These are phyloP conservation scores for Candida piceae DNA, from an alignment of 805 yeast genomes.

Conservation along the genomic window DNA sequence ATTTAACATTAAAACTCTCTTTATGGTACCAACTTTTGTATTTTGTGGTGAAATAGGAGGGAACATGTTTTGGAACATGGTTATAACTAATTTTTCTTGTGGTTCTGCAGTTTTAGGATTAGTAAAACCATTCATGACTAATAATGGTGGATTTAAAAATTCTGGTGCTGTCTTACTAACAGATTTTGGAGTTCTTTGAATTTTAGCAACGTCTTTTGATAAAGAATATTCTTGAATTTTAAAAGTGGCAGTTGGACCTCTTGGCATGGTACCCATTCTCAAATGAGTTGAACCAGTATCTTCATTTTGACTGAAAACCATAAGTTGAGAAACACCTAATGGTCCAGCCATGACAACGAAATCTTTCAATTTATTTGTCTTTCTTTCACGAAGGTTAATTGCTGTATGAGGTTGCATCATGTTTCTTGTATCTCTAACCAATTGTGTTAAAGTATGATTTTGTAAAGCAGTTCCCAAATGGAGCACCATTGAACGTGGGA, in stretches of 20 bases:
- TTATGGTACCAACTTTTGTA: constrained; percentile 68
- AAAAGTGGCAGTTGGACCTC: constrained; percentile 92
- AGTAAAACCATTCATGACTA: constrained; percentile 88
- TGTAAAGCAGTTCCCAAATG: constrained; percentile 70
- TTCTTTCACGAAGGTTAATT: constrained; percentile 77
- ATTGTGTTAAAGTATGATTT: constrained; percentile 76
- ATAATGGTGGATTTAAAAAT: constrained; percentile 74
- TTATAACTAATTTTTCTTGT: constrained; percentile 76
- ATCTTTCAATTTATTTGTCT: constrained; percentile 82
- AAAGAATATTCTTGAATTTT: constrained; percentile 72
- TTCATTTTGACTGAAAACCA: constrained; percentile 80
- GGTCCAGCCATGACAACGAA: constrained; percentile 99
- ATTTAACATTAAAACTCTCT: constrained; percentile 79
- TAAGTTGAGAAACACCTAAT: constrained; percentile 81
- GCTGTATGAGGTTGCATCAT: constrained; percentile 98
- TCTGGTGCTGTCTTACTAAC: constrained; percentile 59
- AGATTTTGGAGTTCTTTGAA: constrained; percentile 75
- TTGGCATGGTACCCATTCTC: constrained; percentile 80
- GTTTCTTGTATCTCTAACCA: constrained; percentile 81
- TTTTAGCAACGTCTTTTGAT: constrained; percentile 69
- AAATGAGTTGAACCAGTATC: constrained; percentile 74
- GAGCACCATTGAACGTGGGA: constrained; percentile 93
- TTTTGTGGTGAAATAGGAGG: constrained; percentile 89
- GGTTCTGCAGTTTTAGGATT: constrained; percentile 59
- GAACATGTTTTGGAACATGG: constrained; percentile 91